phyloP scores from a whole-genome alignment of 1,284 basidiomycete genomes.

The Melampsora larici-populina region DNA sequence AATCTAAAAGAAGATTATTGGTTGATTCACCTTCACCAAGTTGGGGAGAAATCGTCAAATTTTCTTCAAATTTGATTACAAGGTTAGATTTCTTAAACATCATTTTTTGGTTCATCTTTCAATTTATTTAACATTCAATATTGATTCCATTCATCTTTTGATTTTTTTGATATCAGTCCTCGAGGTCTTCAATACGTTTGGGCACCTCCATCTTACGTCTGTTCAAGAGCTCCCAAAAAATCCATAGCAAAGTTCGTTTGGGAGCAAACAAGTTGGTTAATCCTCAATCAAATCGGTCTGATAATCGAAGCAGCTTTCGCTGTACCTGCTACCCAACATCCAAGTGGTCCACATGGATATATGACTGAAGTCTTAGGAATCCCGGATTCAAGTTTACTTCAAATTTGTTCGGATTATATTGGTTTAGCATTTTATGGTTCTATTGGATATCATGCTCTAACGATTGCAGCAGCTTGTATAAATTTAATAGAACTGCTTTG shows the following conservation, averaged over 20 bases:
- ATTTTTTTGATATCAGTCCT: conserved; percentile 1
- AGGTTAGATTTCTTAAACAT: conserved; percentile 11
- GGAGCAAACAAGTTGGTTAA: not conserved
- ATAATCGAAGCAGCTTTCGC: conserved; percentile 6
- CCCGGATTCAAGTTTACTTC: conserved; percentile 6
- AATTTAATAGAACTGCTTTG: conserved; percentile 23
- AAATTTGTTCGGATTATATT: not conserved
- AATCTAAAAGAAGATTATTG: not conserved
- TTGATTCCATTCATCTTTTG: not conserved
- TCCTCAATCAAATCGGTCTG: not conserved
- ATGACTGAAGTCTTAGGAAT: conserved; percentile 5
- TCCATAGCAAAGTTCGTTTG: conserved; percentile 8
- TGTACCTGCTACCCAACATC: conserved; percentile 21
- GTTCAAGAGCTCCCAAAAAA: conserved; percentile 18
- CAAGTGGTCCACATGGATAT: conserved; percentile 10
- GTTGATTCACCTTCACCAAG: not conserved
- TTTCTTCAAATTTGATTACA: conserved; percentile 15
- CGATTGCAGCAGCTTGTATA: conserved; percentile 4
- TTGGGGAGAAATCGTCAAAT: conserved; percentile 12
- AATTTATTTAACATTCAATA: not conserved
- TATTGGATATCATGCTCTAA: conserved; percentile 12
- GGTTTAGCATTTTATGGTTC: not conserved
- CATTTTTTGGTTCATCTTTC: not conserved
- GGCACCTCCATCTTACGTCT: conserved; percentile 21
- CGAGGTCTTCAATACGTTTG: conserved; percentile 22